Base-by-base conservation (phyloP, 345 rosid species). In the Turritis glabra region DNA sequence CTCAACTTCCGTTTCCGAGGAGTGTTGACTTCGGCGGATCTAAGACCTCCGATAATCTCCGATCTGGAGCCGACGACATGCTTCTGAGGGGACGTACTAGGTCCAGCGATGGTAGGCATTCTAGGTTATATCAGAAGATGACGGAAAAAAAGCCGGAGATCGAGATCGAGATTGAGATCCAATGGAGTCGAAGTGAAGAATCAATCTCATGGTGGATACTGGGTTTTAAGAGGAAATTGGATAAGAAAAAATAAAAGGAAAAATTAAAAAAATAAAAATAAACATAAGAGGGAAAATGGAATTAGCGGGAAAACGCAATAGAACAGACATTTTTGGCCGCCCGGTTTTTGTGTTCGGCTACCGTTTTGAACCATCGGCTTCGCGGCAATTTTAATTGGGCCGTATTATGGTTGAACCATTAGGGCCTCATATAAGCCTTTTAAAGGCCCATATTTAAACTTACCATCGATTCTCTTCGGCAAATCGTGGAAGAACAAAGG, bases 41-140 rank as follows among this genome's bases (percentile, higher is more conserved):
- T 80, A 62, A 63, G 40, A 21, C 33, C 81, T 29, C 62, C 69
- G 44, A 11, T 66, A 27, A 44, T 72, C 38, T 78, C 86, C 41
- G 82, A 78, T 54, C 71, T 77, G 12, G 76, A 48, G 51, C 78
- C 66, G 3, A 47, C 44, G 69, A 74, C 72, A 44, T 57, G 77
- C 50, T 76, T 73, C 80, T 30, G 50, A 30, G 88, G 80, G n/a
- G 95, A 85, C 9, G 84, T 79, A 50, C 69, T 70, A 26, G 75
- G 77, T 37, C 57, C 80, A 7, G 76, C 84, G 33, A 86, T 75
- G 51, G 89, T 68, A 81, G 93, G 93, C 96, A 91, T 91, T 18
- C 72, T 72, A 72, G 44, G 27, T 74, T 23, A 73, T 5, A 23
- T 18, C 1, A 50, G 33, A 67, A 33, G 47, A 21, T 13, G 11